Evolutionary conservation across 306 rosid genomes (phyloP), one percentile per base, ranked within the genome.

Genomic region (Aeschynomene evenia): DNA sequence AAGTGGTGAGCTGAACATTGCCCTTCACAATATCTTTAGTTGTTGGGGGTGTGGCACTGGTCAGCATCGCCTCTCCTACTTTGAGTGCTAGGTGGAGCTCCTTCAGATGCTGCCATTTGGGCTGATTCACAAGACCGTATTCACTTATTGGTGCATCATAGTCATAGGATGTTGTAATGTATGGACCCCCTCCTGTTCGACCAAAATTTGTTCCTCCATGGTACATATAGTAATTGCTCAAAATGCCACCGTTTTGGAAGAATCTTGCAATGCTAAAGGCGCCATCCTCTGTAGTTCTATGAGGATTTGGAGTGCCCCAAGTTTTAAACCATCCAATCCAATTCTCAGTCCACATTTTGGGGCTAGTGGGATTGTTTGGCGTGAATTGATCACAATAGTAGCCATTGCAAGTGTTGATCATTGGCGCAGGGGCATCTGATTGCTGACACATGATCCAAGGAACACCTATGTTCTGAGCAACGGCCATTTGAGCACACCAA

Each of bases 81-180:
- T 57, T 57, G 42, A 49, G 21, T 19, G 64, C 54, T 20, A 7
- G 54, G 43, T 82, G 83, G 5, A 74, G 69, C 8, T 64, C 68
- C 16, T 65, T 70, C 5, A 82, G 77, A 72, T 77, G 83, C 7
- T 80, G 73, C 82, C 82, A 77, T 21, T 81, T 81, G 4, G 84
- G 81, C n/a, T 75, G 71, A 23, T 73, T 80, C 5, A 40, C n/a
- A 57, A 70, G 64, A 15, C 84, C 84, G 57, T 46, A 80, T 67
- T 80, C 81, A 16, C 75, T 77, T 4, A 80, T 50, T 9, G 84
- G 78, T 4, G 84, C 84, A 28, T 80, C 74, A 19, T 75, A 75
- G 6, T 19, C 26, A 20, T 19, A n/a, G 16, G 19, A 43, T 12
- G 50, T 14, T 43, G 50, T 43, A 19, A n/a, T 79, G 13, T 59